A percentile compares a stretch with the other conserved stretches of the same genome.
Evolutionary conservation across 192 early-diverging fungal species (phyloP).

Genomic region (Coemansia brasiliensis): DNA sequence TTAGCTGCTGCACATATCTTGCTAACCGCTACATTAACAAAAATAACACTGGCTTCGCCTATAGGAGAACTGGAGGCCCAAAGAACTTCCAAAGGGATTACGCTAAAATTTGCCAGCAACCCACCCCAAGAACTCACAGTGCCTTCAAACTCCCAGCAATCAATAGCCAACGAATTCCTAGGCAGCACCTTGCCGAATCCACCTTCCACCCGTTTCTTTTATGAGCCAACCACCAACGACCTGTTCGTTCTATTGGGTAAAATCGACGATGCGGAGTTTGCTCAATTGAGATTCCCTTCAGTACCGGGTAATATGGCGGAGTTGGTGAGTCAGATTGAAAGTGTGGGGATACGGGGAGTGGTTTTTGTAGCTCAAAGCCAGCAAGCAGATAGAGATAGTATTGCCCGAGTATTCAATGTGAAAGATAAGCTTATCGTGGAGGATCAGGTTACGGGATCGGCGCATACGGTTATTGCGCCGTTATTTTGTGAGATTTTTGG

Average conservation of each 20-base stretch:
- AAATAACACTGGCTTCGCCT: too few relatives aligned
- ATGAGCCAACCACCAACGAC: not conserved
- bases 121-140: not conserved
- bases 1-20: slow-evolving; percentile 37
- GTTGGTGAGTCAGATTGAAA: too few relatives aligned
- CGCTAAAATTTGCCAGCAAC: not conserved
- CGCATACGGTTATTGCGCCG: slow-evolving; percentile 22
- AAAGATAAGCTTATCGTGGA: slow-evolving; percentile 6
- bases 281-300: not conserved
- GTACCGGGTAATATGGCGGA: too few relatives aligned
- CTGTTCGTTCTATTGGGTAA: not conserved
- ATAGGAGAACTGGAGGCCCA: too few relatives aligned
- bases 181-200: too few relatives aligned
- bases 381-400: slow-evolving; percentile 8
- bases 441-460: slow-evolving; percentile 44
- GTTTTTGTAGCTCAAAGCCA: slow-evolving; percentile 9
- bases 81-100: not conserved
- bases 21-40: slow-evolving; percentile 12
- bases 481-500: slow-evolving; percentile 13
- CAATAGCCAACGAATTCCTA: too few relatives aligned
- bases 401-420: slow-evolving; percentile 33
- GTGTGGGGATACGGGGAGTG: not conserved
- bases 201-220: not conserved
- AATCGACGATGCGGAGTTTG: not conserved
- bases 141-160: too few relatives aligned